Conservation (phyloP, 2,329 filamentous ascomycete species). For the Zopfia rhizophila region DNA sequence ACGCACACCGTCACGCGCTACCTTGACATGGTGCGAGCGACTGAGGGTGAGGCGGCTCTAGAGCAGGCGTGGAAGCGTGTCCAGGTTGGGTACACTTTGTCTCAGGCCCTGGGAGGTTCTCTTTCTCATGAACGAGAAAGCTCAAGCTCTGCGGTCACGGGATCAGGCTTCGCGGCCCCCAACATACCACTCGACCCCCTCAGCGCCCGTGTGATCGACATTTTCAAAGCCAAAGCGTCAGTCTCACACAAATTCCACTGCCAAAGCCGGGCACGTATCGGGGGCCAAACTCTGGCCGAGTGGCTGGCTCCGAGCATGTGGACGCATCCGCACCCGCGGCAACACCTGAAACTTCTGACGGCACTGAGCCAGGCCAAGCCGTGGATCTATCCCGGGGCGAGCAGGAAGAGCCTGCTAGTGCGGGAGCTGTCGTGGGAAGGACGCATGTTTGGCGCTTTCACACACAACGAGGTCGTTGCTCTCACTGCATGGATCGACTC, state of each 20-base stretch:
- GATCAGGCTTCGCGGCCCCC: too few relatives aligned
- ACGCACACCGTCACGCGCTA: constrained; percentile 50
- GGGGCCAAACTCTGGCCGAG: constrained; percentile 48
- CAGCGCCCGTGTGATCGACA: too few relatives aligned
- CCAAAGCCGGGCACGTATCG: constrained; percentile 53
- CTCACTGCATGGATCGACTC: constrained; percentile 55
- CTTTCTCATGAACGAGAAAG: too few relatives aligned
- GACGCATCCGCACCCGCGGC: constrained; percentile 42
- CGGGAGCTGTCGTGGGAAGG: constrained; percentile 59
- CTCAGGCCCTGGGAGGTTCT: constrained; percentile 40
- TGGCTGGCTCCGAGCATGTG: constrained; percentile 55
- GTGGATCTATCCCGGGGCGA: constrained; percentile 56
- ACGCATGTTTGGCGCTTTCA: constrained; percentile 63
- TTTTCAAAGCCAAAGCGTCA: constrained; percentile 53
- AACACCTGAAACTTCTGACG: constrained; percentile 50
- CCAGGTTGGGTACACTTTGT: constrained; percentile 56
- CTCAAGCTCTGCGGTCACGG: too few relatives aligned
- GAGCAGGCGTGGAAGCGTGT: constrained; percentile 54
- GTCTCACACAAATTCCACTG: constrained; percentile 55
- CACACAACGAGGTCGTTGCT: constrained; percentile 52
- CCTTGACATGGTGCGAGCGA: constrained; percentile 41
- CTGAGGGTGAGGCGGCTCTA: constrained; percentile 40
- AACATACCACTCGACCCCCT: too few relatives aligned
- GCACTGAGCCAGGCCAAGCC: constrained; percentile 48
- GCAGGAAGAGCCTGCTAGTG: constrained; percentile 54